A percentile compares a stretch with the other conserved stretches of the same genome.
phyloP scores from a whole-genome alignment of 192 early-diverging fungal species.

The Phycomyces blakesleeanus region DNA sequence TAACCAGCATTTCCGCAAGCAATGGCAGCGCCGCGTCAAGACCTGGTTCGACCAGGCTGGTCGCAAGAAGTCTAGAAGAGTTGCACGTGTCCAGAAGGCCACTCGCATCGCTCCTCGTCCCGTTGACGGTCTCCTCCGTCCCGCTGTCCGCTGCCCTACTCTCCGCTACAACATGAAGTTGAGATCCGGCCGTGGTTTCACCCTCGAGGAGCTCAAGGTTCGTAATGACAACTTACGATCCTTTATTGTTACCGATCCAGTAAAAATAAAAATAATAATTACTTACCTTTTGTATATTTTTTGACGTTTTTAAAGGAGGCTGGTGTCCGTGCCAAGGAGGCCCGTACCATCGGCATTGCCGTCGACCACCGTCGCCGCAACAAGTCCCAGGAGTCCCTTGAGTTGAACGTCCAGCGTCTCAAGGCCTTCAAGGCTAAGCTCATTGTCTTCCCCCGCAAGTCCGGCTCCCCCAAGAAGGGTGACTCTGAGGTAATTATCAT shows the following conservation, averaged over 20 bases:
- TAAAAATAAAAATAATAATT: too few relatives aligned
- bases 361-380: constrained; percentile 97
- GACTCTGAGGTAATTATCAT: constrained; percentile 52
- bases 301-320: constrained; percentile 63
- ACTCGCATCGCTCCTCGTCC: constrained; percentile 94
- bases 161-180: constrained; percentile 98
- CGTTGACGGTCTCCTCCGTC: constrained; percentile 92
- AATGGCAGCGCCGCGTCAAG: constrained; percentile 94
- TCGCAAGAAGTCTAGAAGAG: constrained; percentile 87
- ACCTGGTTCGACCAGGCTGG: constrained; percentile 99
- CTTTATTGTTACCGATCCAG: too few relatives aligned
- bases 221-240: constrained; percentile 2
- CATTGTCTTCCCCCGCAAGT: constrained; percentile 94
- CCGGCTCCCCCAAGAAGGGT: constrained; percentile 82
- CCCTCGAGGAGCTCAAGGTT: constrained; percentile 97
- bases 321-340: constrained; percentile 90
- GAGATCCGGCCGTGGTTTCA: constrained; percentile 95
- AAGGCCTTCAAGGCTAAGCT: constrained; percentile 91
- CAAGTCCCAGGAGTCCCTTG: constrained; percentile 91
- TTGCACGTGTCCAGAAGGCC: constrained; percentile 90
- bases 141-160: constrained; percentile 94
- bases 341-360: constrained; percentile 90
- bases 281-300: too few relatives aligned
- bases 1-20: constrained; percentile 96
- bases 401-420: constrained; percentile 89